A percentile compares a stretch with the other conserved stretches of the same genome.
Conservation (phyloP, 2,329 filamentous ascomycete genomes). For the Purpureocillium takamizusanense region DNA sequence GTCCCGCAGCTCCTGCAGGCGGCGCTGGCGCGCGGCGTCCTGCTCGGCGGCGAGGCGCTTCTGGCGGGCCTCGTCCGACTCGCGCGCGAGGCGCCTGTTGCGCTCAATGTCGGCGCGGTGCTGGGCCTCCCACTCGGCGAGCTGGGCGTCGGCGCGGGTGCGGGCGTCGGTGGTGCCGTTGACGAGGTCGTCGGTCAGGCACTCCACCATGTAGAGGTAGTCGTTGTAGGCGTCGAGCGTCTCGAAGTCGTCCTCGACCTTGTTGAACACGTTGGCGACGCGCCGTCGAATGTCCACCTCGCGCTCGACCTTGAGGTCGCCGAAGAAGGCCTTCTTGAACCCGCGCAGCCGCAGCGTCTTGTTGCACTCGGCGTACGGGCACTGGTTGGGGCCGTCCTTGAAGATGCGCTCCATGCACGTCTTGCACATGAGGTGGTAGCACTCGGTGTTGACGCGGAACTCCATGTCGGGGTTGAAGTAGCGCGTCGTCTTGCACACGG, state of each 20-base stretch:
- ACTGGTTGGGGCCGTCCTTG: slow-evolving; percentile 81
- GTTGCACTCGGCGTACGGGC: slow-evolving; percentile 81
- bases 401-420: slow-evolving; percentile 94
- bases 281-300: slow-evolving; percentile 86
- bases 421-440: slow-evolving; percentile 98
- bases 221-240: slow-evolving; percentile 78
- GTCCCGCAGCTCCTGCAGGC: slow-evolving; percentile 55
- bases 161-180: slow-evolving; percentile 58
- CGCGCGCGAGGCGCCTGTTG: slow-evolving; percentile 44
- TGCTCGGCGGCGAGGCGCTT: slow-evolving; percentile 54
- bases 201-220: slow-evolving; percentile 88
- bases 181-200: slow-evolving; percentile 82
- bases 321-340: slow-evolving; percentile 85
- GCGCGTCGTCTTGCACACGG: slow-evolving; percentile 91
- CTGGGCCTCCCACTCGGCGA: slow-evolving; percentile 57
- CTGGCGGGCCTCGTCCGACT: slow-evolving; percentile 44
- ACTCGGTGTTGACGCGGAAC: slow-evolving; percentile 95
- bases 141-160: slow-evolving; percentile 32
- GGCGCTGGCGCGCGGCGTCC: slow-evolving; percentile 51
- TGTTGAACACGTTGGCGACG: slow-evolving; percentile 77
- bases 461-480: slow-evolving; percentile 92
- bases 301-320: slow-evolving; percentile 76
- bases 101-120: slow-evolving; percentile 62
- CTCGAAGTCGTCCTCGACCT: slow-evolving; percentile 84
- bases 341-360: slow-evolving; percentile 76